These are phyloP conservation scores for Leonotis leonurus DNA, from an alignment of 257 asterid species.

Conservation along the genomic window DNA sequence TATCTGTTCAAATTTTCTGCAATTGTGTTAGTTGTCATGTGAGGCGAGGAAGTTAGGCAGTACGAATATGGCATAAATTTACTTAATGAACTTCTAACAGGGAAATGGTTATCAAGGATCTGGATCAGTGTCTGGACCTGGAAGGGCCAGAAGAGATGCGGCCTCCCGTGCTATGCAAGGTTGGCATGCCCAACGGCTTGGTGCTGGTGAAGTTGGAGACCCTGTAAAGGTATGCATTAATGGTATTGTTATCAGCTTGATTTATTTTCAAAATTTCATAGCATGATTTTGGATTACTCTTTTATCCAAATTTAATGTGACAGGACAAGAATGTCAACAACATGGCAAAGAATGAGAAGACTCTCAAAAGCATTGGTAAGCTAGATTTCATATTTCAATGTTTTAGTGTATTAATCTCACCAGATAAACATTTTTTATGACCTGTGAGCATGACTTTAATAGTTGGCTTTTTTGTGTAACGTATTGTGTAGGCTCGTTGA, in stretches of 20 bases:
- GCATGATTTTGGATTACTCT: background rate
- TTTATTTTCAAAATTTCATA: background rate
- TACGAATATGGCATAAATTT: too few relatives aligned
- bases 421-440: background rate
- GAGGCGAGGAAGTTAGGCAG: too few relatives aligned
- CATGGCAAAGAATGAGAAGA: constrained; percentile 76
- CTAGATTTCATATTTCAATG: constrained; percentile 7
- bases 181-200: constrained; percentile 80
- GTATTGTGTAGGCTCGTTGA: constrained; percentile 57
- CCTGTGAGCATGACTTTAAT: background rate
- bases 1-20: too few relatives aligned
- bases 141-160: constrained; percentile 85
- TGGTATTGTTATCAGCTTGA: background rate
- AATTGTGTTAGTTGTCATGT: too few relatives aligned
- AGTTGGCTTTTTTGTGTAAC: constrained; percentile 18
- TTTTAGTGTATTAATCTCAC: background rate
- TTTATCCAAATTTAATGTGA: constrained; percentile 18
- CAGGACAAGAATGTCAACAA: constrained; percentile 67
- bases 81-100: constrained; percentile 36
- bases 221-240: constrained; percentile 43
- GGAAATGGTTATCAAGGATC: constrained; percentile 71
- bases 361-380: constrained; percentile 74
- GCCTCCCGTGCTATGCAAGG: constrained; percentile 98
- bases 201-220: constrained; percentile 53
- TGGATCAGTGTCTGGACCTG: constrained; percentile 49